phyloP scores from a whole-genome alignment of 2,329 filamentous ascomycete species.

The Microcyclospora tardicrescens region DNA sequence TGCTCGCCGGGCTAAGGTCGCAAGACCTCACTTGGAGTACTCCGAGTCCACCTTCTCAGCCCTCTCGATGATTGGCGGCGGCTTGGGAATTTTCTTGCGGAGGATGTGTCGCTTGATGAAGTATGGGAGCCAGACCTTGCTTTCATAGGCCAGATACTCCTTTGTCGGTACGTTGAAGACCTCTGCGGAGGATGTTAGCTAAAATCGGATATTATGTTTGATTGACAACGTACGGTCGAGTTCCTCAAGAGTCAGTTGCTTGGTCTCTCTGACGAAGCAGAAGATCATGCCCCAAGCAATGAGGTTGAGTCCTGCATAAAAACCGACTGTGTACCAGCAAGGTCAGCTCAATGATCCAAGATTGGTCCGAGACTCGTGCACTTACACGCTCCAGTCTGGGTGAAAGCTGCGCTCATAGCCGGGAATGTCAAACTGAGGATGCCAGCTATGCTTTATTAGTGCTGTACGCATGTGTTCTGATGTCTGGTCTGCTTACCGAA shows the following conservation, averaged over 20 bases:
- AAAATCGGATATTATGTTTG: not conserved
- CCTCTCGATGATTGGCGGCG: constrained; percentile 27
- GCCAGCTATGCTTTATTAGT: constrained; percentile 27
- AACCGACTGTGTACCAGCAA: constrained; percentile 38
- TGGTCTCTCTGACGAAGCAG: constrained; percentile 36
- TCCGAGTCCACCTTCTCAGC: not conserved
- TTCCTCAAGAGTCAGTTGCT: constrained; percentile 36
- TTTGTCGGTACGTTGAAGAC: constrained; percentile 41
- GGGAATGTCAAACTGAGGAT: constrained; percentile 32
- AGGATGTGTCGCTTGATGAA: constrained; percentile 30
- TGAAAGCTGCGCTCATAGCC: constrained; percentile 36
- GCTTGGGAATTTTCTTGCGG: constrained; percentile 25
- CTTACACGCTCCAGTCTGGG: constrained; percentile 38
- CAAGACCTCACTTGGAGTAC: too few species aligned
- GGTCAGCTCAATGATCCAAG: constrained; percentile 9
- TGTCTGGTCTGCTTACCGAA: constrained; percentile 18
- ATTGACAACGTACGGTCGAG: constrained; percentile 23
- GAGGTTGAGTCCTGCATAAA: constrained; percentile 45
- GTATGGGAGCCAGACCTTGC: constrained; percentile 27
- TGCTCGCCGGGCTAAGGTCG: too few species aligned
- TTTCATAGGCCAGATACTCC: constrained; percentile 27
- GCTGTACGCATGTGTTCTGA: too few species aligned
- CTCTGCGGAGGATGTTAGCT: constrained; percentile 15
- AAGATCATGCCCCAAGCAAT: constrained; percentile 40
- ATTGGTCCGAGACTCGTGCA: constrained; percentile 32